These are phyloP conservation scores for Podaxis sp. DNA, from an alignment of 768 basidiomycete species.

Conservation along the genomic window DNA sequence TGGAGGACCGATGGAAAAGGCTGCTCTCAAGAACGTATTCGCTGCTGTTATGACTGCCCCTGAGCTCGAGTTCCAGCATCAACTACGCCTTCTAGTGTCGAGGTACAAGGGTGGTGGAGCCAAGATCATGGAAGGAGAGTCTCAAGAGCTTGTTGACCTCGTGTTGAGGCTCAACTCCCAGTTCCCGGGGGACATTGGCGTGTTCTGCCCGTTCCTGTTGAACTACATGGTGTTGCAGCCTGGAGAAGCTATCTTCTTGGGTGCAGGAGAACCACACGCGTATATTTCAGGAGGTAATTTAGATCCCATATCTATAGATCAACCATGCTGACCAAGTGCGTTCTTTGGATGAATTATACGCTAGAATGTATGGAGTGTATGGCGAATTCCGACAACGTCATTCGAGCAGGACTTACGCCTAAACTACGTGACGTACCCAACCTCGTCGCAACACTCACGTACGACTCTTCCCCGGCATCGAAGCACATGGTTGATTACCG, in stretches of 20 bases:
- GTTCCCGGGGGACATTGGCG: slow-evolving; percentile 91
- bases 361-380: slow-evolving; percentile 98
- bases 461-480: slow-evolving; percentile 63
- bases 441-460: slow-evolving; percentile 84
- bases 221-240: slow-evolving; percentile 79
- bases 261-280: slow-evolving; percentile 96
- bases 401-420: slow-evolving; percentile 95
- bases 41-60: slow-evolving; percentile 83
- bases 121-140: slow-evolving; percentile 32
- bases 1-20: slow-evolving; percentile 48
- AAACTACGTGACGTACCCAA: slow-evolving; percentile 94
- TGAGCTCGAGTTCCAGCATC: slow-evolving; percentile 42
- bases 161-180: slow-evolving; percentile 64
- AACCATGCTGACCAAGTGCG: not conserved
- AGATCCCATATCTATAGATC: not conserved
- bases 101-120: slow-evolving; percentile 55
- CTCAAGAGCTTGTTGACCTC: slow-evolving; percentile 52
- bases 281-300: slow-evolving; percentile 86
- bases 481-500: slow-evolving; percentile 70
- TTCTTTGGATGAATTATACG: not conserved
- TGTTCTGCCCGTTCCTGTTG: slow-evolving; percentile 86
- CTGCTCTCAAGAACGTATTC: slow-evolving; percentile 74
- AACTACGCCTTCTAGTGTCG: slow-evolving; percentile 55
- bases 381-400: slow-evolving; percentile 99
- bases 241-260: slow-evolving; percentile 92